Evolutionary conservation across 2,329 filamentous ascomycete species (phyloP).

Genomic region (Sphaerulina populicola): DNA sequence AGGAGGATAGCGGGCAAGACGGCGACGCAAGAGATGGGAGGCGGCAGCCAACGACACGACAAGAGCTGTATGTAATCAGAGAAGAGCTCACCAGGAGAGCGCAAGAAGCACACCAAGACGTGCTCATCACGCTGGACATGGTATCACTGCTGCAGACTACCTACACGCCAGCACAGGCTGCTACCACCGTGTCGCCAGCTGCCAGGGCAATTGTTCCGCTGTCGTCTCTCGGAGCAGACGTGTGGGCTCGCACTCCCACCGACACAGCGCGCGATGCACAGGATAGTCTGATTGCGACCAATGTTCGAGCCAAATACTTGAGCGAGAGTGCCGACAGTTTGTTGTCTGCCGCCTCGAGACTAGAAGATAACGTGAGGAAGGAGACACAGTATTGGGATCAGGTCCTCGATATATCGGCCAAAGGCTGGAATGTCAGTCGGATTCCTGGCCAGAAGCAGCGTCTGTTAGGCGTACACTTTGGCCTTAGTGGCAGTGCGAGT

Average conservation of each 20-base stretch:
- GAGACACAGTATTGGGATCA: slow-evolving; percentile 88
- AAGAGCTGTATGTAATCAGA: slow-evolving; percentile 36
- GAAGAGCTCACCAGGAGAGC: slow-evolving; percentile 38
- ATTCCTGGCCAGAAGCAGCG: slow-evolving; percentile 39
- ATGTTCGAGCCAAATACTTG: slow-evolving; percentile 72
- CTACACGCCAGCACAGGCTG: slow-evolving; percentile 61
- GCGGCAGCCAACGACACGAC: slow-evolving; percentile 23
- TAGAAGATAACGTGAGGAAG: slow-evolving; percentile 67
- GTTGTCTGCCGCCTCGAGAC: slow-evolving; percentile 58
- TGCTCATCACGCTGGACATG: slow-evolving; percentile 68
- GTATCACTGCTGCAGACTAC: slow-evolving; percentile 68
- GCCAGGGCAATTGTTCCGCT: slow-evolving; percentile 63
- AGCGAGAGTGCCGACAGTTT: slow-evolving; percentile 66
- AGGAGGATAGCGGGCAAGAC: slow-evolving; percentile 37
- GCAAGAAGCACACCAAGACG: slow-evolving; percentile 45
- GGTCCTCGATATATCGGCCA: slow-evolving; percentile 68
- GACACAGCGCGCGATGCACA: slow-evolving; percentile 39
- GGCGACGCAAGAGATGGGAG: slow-evolving; percentile 24
- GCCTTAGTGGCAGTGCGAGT: slow-evolving; percentile 64
- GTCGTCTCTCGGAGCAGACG: slow-evolving; percentile 64
- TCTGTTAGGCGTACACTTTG: slow-evolving; percentile 77
- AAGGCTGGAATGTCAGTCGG: slow-evolving; percentile 77
- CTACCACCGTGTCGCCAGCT: slow-evolving; percentile 59
- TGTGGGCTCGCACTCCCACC: slow-evolving; percentile 49
- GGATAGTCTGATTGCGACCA: slow-evolving; percentile 47